These are phyloP conservation scores for Thielaviopsis musarum DNA, from an alignment of 2,329 filamentous ascomycete species.

Conservation along the genomic window DNA sequence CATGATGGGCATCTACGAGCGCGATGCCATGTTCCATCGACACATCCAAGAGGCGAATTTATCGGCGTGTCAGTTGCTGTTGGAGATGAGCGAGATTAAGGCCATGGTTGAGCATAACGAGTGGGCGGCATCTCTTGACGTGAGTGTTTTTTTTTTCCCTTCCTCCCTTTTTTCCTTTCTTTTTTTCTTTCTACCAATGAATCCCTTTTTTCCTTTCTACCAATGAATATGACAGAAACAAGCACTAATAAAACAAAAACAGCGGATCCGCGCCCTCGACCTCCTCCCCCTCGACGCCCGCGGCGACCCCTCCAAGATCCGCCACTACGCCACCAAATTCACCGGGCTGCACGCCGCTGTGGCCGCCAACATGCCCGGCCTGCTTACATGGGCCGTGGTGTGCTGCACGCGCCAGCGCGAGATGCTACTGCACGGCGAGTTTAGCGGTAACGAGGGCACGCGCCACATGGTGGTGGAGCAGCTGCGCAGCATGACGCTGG, in stretches of 20 bases:
- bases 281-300: slow-evolving; percentile 64
- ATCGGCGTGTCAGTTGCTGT: slow-evolving; percentile 36
- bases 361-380: slow-evolving; percentile 73
- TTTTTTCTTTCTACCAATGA: no score
- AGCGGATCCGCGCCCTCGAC: slow-evolving; percentile 58
- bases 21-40: slow-evolving; percentile 42
- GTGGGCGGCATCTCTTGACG: slow-evolving; percentile 42
- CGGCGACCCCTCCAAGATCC: slow-evolving; percentile 64
- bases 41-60: slow-evolving; percentile 40
- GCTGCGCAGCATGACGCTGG: slow-evolving; percentile 65
- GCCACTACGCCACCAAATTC: slow-evolving; percentile 66
- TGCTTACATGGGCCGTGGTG: slow-evolving; percentile 85
- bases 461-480: slow-evolving; percentile 48
- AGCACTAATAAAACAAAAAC: slow-evolving; percentile 1
- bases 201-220: slow-evolving; percentile 10
- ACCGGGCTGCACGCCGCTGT: slow-evolving; percentile 62
- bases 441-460: slow-evolving; percentile 54
- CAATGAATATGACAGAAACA: slow-evolving; percentile 10
- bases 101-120: slow-evolving; percentile 33
- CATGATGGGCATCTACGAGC: slow-evolving; percentile 47
- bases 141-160: slow-evolving; percentile 23
- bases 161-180: slow-evolving; percentile 8
- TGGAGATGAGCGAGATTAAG: slow-evolving; percentile 47
- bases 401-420: slow-evolving; percentile 69
- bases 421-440: slow-evolving; percentile 51